Evolutionary conservation across 768 basidiomycete genomes (phyloP).

Genomic region (Mycena albidolilacea): DNA sequence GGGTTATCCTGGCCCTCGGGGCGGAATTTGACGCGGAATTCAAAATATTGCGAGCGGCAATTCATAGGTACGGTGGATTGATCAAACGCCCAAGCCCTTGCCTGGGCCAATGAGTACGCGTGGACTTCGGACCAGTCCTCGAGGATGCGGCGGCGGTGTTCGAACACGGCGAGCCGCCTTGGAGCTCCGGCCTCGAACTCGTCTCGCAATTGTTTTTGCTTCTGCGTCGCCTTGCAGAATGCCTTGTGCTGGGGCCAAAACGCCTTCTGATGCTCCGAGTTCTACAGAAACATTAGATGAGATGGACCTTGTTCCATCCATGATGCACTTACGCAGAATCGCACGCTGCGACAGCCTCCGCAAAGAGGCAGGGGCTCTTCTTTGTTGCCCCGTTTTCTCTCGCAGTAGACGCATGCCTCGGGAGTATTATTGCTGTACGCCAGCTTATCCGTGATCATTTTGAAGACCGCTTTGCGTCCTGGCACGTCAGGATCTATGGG

Average conservation of each 20-base stretch:
- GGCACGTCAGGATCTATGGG: conserved; percentile 13
- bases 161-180: background rate
- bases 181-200: background rate
- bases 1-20: conserved; percentile 10
- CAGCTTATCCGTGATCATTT: conserved; percentile 27
- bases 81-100: conserved; percentile 1
- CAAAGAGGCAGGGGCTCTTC: background rate
- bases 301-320: background rate
- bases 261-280: background rate
- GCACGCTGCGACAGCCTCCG: background rate
- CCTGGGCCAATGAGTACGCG: background rate
- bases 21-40: conserved; percentile 9
- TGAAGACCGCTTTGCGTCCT: conserved; percentile 27
- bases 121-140: conserved; percentile 15
- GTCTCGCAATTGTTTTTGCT: background rate
- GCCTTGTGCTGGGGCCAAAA: conserved; percentile 15
- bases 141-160: background rate
- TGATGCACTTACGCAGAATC: conserved; percentile 2
- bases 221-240: background rate
- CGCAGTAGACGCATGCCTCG: conserved; percentile 19
- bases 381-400: background rate
- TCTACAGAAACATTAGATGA: background rate
- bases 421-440: conserved; percentile 19
- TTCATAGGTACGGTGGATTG: background rate
- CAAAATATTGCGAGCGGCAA: conserved; percentile 14